Evolutionary conservation across 768 basidiomycete genomes (phyloP), one percentile per base, ranked within the genome.

Genomic region (Porphyrellus cyaneotinctus): DNA sequence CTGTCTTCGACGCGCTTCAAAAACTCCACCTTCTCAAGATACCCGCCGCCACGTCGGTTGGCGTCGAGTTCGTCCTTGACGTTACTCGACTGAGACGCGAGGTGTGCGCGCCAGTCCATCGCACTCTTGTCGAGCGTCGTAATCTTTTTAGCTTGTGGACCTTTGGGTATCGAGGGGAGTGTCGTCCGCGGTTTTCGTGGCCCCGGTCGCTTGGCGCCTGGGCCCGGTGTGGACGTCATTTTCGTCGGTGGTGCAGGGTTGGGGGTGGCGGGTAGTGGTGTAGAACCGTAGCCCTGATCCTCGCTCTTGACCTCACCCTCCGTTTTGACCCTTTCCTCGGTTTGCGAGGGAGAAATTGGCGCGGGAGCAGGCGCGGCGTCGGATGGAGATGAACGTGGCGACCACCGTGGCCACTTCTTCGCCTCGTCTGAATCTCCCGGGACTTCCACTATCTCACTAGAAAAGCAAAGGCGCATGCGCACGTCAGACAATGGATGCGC

Each of bases 1-100:
- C 88, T 76, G 43, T 82, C 83, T 30, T 82, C 85, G 0, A 93
- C 91, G 42, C 91, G 72, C 53, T 84, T 73, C 61, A 94, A 69
- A 63, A 93, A 94, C 35, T 91, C 89, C 28, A 91, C 82, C 70
- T 88, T 92, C 59, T 90, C 91, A 18, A 94, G 72, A 68, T 88
- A 94, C 0, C 91, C 88, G 10, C 87, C 89, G 0, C 83, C 80
- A 37, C 84, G 78, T 43, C 85, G 74, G 53, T 91, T 85, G 4
- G 81, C 80, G 44, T 87, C 81, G n/a, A 94, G 75, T 55, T 89
- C 87, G 58, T 90, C 84, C 54, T 81, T 78, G 10, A 85, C 62
- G 4, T 73, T 78, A 18, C 66, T 62, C 23, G 68, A 61, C 46
- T 77, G 69, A 0, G 76, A 55, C 18, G 75, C 68, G 14, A 90